A percentile compares a stretch with the other conserved stretches of the same genome.
Evolutionary conservation across 1,284 basidiomycete species (phyloP).

Genomic region (Volvariella surrecta): DNA sequence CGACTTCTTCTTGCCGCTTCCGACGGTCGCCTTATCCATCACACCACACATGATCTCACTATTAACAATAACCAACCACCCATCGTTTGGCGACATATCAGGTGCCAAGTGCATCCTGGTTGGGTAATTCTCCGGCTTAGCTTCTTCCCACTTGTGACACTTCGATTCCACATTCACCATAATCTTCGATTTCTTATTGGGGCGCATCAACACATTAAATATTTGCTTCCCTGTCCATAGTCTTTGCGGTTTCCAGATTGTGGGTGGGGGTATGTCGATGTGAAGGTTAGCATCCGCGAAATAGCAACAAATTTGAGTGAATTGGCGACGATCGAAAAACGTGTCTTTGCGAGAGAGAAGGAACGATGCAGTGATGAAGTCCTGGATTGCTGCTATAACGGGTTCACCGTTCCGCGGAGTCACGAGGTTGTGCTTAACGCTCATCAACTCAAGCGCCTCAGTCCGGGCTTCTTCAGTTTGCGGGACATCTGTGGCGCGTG

Average conservation of each 20-base stretch:
- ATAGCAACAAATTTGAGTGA: constrained; percentile 96
- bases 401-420: constrained; percentile 96
- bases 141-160: constrained; percentile 90
- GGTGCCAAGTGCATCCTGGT: constrained; percentile 50
- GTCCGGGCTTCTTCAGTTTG: constrained; percentile 99
- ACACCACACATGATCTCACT: constrained; percentile 99
- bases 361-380: constrained; percentile 97
- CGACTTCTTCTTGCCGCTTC: constrained; percentile 98
- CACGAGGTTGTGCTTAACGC: constrained; percentile 94
- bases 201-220: constrained; percentile 94
- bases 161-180: constrained; percentile 95
- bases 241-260: constrained; percentile 88
- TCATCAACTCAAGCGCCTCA: constrained; percentile 97
- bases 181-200: constrained; percentile 80
- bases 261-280: constrained; percentile 93
- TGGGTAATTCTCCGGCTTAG: constrained; percentile 54
- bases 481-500: constrained; percentile 69
- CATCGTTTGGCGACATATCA: constrained; percentile 96
- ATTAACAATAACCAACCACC: constrained; percentile 96
- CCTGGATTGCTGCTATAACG: constrained; percentile 97
- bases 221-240: constrained; percentile 99
- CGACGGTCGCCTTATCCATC: constrained; percentile 98
- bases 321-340: constrained; percentile 92
- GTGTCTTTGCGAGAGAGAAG: constrained; percentile 90
- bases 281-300: constrained; percentile 87